Percentiles rank a stretch among this genome's conserved stretches.
Conservation (phyloP, 257 asterid species). For the Solanum commersonii region DNA sequence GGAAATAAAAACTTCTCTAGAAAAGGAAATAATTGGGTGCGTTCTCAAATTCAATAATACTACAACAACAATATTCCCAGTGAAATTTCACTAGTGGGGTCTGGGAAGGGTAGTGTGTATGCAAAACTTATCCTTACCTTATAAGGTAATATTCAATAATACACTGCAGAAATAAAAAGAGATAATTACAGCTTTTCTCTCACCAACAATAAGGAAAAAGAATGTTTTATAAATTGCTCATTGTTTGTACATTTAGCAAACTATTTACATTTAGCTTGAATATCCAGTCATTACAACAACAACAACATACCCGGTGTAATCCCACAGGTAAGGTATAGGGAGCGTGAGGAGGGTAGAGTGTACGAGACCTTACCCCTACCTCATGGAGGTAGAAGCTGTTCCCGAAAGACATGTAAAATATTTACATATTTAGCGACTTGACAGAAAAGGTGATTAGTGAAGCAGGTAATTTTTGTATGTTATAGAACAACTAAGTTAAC, state of each 20-base stretch:
- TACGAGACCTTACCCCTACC: background rate
- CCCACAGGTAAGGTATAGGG: background rate
- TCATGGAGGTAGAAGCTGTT: background rate
- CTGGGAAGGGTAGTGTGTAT: background rate
- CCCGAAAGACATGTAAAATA: background rate
- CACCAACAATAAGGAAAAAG: background rate
- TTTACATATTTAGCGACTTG: background rate
- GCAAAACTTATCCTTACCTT: background rate
- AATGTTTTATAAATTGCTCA: background rate
- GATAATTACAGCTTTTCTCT: background rate
- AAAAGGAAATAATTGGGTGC: background rate
- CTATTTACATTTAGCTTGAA: background rate
- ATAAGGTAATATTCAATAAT: background rate
- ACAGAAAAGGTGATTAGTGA: background rate
- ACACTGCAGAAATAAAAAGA: background rate
- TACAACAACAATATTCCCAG: no score
- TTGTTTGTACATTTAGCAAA: background rate
- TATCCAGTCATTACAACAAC: background rate
- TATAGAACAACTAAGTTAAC: background rate
- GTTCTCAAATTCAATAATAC: background rate
- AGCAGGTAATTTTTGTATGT: background rate
- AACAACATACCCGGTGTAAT: background rate
- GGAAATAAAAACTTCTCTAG: background rate
- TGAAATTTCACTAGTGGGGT: background rate
- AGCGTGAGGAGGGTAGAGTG: background rate